Conservation (phyloP, 2,329 filamentous ascomycete genomes). For the Verticillium albo-atrum region DNA sequence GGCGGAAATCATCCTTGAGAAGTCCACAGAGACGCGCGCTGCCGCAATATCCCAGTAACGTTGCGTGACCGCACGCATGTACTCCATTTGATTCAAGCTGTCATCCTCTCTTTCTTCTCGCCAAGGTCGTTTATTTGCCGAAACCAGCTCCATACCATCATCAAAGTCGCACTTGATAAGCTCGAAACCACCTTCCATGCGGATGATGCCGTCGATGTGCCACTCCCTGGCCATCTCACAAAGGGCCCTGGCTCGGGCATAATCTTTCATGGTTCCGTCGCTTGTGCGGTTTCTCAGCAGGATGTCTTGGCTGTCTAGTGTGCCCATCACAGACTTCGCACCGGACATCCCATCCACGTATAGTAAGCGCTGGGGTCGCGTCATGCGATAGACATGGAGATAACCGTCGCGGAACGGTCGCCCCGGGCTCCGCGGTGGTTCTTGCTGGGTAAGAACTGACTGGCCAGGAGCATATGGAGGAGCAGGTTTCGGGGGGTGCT, state of each 20-base stretch:
- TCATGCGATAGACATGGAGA: conserved; percentile 49
- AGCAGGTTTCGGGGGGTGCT: not conserved
- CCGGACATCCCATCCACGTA: conserved; percentile 57
- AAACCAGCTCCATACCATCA: conserved; percentile 26
- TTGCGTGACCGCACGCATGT: conserved; percentile 24
- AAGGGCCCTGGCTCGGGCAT: conserved; percentile 40
- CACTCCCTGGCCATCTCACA: conserved; percentile 44
- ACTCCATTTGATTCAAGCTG: conserved; percentile 24
- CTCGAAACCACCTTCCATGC: conserved; percentile 62
- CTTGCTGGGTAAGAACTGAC: not conserved
- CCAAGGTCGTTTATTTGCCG: conserved; percentile 16
- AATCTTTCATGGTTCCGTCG: conserved; percentile 30
- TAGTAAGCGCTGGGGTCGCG: conserved; percentile 40
- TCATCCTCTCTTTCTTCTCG: not conserved
- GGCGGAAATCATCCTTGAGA: conserved; percentile 35
- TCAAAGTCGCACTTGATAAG: conserved; percentile 57
- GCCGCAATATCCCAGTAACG: conserved; percentile 29
- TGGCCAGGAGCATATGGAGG: no score
- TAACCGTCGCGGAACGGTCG: conserved; percentile 29
- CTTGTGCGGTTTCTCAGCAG: conserved; percentile 31
- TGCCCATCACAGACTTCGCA: conserved; percentile 48
- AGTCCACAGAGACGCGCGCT: conserved; percentile 28
- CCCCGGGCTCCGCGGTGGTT: not conserved
- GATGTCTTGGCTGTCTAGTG: conserved; percentile 48
- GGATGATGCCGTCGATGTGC: conserved; percentile 54